Evolutionary conservation across 2,329 filamentous ascomycete genomes (phyloP).

Genomic region (Hypomyces perniciosus): DNA sequence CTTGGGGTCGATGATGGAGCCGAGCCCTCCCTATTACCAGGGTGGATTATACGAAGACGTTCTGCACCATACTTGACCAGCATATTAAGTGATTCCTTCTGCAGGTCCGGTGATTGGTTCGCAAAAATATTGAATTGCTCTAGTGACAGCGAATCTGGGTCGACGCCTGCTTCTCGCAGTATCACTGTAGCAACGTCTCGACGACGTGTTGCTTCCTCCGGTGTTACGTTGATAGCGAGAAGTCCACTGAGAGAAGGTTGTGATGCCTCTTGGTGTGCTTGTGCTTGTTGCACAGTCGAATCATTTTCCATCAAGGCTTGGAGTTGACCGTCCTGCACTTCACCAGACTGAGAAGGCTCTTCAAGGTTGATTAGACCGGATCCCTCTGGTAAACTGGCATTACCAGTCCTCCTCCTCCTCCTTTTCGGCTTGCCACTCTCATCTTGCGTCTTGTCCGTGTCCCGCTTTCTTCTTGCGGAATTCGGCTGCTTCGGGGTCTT

Average conservation of each 20-base stretch:
- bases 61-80: constrained; percentile 53
- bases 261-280: constrained; percentile 4
- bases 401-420: constrained; percentile 21
- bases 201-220: constrained; percentile 45
- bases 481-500: constrained; percentile 23
- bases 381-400: not conserved
- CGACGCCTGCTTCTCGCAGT: constrained; percentile 41
- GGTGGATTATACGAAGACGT: constrained; percentile 51
- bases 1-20: constrained; percentile 23
- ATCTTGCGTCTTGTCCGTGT: constrained; percentile 18
- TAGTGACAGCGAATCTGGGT: constrained; percentile 44
- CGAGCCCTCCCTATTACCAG: constrained; percentile 32
- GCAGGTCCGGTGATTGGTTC: constrained; percentile 52
- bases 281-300: not conserved
- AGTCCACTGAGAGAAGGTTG: constrained; percentile 14
- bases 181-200: constrained; percentile 43
- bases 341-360: not conserved
- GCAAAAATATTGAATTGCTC: constrained; percentile 56
- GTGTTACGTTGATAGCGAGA: constrained; percentile 28
- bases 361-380: not conserved
- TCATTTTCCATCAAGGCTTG: constrained; percentile 6
- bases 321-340: not conserved
- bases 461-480: constrained; percentile 24
- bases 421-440: constrained; percentile 23
- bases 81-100: constrained; percentile 50